Evolutionary conservation across 306 rosid species (phyloP), one percentile per base, ranked within the genome.

Genomic region (Pyrus betulifolia): DNA sequence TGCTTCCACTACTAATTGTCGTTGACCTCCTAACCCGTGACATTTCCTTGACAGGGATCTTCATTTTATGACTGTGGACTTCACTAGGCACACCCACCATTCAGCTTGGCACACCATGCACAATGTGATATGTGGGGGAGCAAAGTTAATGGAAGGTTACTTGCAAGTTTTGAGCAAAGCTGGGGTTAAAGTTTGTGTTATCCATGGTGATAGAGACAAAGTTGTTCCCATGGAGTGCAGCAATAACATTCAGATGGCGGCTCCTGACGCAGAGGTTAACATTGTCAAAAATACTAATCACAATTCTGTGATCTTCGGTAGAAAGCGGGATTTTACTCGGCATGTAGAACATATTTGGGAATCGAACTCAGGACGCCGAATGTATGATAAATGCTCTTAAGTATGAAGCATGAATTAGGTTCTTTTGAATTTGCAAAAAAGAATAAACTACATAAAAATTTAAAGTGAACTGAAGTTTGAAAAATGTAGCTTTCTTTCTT

Each of bases 21-120:
- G 45, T 10, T 42, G 1, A 42, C 12, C 45, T 9, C 45, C 45
- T 42, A 10, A 42, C 45, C 45, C 45, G 12, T 9, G 45, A 42
- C 45, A 42, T 42, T 42, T 42, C 12, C 19, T 67, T 33, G 4
- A 15, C 81, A 92, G 93, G 83, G 85, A 86, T 73, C 87, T 88
- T 25, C 83, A 81, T 81, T 88, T 83, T 79, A 68, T 64, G 81
- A 65, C 46, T 13, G 46, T 38, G 74, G 97, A 91, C 87, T 11
- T 90, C 65, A 83, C 89, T 18, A 89, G 85, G 71, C 98, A 93
- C 80, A 93, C 97, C 8, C 98, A 93, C 77, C 97, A 88, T 70
- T 93, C 98, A 12, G 98, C 93, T 78, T 92, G 97, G 97, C 87
- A 82, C 62, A 81, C 92, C 38, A 90, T 92, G 97, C 97, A 92